These are phyloP conservation scores for Malus sieversii DNA, from an alignment of 306 rosid species.

Conservation along the genomic window DNA sequence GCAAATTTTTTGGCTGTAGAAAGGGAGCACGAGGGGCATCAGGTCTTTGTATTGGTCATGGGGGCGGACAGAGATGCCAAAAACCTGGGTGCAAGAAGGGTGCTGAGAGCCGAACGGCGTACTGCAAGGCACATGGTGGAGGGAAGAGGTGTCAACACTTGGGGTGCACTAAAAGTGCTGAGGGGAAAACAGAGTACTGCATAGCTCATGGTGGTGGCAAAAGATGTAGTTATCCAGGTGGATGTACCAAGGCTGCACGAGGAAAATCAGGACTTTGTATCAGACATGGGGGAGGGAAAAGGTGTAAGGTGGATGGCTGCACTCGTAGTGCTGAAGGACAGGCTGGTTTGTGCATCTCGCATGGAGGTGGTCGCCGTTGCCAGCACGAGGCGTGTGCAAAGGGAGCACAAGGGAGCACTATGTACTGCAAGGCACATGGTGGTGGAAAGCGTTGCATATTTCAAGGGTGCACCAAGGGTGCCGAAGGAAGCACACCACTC, in stretches of 20 bases:
- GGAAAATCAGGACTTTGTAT: conserved; percentile 98
- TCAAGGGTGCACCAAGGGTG: conserved; percentile 86
- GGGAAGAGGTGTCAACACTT: conserved; percentile 84
- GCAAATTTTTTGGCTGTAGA: conserved; percentile 60
- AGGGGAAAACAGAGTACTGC: conserved; percentile 95
- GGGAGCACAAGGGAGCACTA: conserved; percentile 96
- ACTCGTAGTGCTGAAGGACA: conserved; percentile 96
- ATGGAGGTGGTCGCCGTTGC: conserved; percentile 99
- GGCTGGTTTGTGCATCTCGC: conserved; percentile 92
- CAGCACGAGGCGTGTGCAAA: conserved; percentile 52
- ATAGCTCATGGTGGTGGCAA: conserved; percentile 95
- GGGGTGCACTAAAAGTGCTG: conserved; percentile 98
- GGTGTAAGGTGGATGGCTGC: conserved; percentile 75
- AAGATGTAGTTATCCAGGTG: conserved; percentile 67
- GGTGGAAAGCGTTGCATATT: conserved; percentile 96
- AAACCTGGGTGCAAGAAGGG: conserved; percentile 97
- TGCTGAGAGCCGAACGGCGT: conserved; percentile 94
- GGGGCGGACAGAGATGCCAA: conserved; percentile 98
- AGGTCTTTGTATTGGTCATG: conserved; percentile 97
- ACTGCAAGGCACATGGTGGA: conserved; percentile 98
- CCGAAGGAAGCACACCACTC: conserved; percentile 99
- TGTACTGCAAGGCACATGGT: conserved; percentile 98
- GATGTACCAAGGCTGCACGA: conserved; percentile 87
- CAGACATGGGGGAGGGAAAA: conserved; percentile 95
- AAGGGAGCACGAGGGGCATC: conserved; percentile 96